phyloP scores from a whole-genome alignment of 352 stramenopile species.

The Thraustotheca clavata region DNA sequence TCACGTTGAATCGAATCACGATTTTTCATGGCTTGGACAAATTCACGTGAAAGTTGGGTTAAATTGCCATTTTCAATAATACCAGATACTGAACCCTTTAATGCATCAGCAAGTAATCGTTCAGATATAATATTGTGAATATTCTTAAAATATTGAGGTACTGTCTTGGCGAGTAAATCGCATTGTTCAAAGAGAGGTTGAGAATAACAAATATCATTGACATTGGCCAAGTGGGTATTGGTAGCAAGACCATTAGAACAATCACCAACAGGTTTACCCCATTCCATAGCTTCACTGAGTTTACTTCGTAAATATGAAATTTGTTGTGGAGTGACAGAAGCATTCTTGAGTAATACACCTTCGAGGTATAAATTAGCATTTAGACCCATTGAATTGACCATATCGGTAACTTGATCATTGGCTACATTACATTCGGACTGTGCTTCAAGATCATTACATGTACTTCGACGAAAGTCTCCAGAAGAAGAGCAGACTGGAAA shows the following conservation, averaged over 20 bases:
- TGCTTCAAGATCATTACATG: not conserved
- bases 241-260: not conserved
- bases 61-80: not conserved
- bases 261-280: slow-evolving; percentile 1
- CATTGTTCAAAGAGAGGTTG: not conserved
- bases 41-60: not conserved
- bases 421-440: not conserved
- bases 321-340: not conserved
- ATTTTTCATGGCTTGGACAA: not conserved
- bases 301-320: not conserved
- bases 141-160: slow-evolving; percentile 6
- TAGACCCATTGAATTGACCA: not conserved
- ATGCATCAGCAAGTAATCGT: not conserved
- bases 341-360: not conserved
- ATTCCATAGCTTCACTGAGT: not conserved
- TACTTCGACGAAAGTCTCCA: not conserved
- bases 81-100: not conserved
- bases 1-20: slow-evolving; percentile 5
- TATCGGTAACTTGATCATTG: not conserved
- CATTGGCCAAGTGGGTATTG: not conserved
- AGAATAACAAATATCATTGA: slow-evolving; percentile 5
- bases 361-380: not conserved
- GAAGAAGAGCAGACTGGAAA: not conserved
- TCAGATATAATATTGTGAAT: not conserved
- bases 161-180: not conserved